phyloP scores from a whole-genome alignment of 148 eudicot species.

The Fallopia convolvulus region DNA sequence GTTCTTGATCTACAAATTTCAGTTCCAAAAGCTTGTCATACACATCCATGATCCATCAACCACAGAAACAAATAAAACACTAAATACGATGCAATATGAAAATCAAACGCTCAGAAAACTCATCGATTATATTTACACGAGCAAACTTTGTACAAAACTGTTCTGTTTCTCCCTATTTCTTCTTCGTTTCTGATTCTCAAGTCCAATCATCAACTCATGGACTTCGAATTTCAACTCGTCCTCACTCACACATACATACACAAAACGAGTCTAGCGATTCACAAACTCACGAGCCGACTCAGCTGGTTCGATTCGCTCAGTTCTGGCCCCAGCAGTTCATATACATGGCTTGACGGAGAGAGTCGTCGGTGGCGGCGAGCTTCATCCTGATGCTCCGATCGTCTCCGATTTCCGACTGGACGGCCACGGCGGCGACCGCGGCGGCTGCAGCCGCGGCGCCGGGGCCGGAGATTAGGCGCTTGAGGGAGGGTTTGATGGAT shows the following conservation, averaged over 20 bases:
- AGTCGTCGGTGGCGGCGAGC: constrained; percentile 26
- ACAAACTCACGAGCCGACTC: neutral
- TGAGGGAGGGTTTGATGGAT: constrained; percentile 7
- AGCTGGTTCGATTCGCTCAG: constrained; percentile 12
- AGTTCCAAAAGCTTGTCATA: no score
- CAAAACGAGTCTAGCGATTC: neutral
- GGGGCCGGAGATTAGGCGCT: constrained; percentile 19
- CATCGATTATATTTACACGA: neutral
- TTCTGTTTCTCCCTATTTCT: neutral
- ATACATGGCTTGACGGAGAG: constrained; percentile 57
- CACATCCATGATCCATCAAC: no score
- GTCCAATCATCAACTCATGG: neutral
- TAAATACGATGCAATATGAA: neutral
- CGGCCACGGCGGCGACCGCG: neutral
- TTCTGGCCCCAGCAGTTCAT: constrained; percentile 63
- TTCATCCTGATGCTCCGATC: neutral
- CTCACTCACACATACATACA: neutral
- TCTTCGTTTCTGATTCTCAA: neutral
- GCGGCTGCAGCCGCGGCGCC: neutral
- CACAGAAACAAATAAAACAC: no score
- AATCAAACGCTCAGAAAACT: no score
- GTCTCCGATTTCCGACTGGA: neutral
- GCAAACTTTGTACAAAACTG: neutral
- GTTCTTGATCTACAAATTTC: no score
- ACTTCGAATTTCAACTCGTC: neutral